These are phyloP conservation scores for Westerdykella aurantiaca DNA, from an alignment of 2,329 filamentous ascomycete species.

Conservation along the genomic window DNA sequence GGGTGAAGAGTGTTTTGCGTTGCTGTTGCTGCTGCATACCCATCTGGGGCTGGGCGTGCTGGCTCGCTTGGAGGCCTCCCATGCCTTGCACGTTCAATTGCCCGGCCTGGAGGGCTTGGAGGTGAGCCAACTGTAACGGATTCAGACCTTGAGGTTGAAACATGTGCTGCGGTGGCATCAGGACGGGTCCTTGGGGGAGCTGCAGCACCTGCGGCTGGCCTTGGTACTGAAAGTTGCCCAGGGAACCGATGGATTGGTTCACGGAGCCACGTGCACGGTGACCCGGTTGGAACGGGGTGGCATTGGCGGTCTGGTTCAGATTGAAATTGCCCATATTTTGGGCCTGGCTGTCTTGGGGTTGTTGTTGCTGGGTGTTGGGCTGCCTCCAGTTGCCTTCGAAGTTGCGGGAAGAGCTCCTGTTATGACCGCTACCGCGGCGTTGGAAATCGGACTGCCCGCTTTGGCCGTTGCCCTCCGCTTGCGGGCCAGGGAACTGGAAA, in stretches of 20 bases:
- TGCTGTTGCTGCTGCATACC: conserved; percentile 69
- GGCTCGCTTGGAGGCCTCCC: conserved; percentile 57
- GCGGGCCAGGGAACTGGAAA: conserved; percentile 61
- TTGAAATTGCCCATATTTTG: conserved; percentile 57
- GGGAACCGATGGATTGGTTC: conserved; percentile 72
- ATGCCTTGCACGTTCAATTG: conserved; percentile 74
- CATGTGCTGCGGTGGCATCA: conserved; percentile 70
- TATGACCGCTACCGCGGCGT: conserved; percentile 72
- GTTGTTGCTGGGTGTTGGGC: conserved; percentile 53
- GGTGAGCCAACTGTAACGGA: conserved; percentile 78
- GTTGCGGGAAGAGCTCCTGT: conserved; percentile 78
- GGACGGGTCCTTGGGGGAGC: conserved; percentile 74
- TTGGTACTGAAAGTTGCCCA: conserved; percentile 85
- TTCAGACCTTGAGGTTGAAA: conserved; percentile 82
- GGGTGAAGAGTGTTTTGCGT: conserved; percentile 96
- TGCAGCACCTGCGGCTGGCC: conserved; percentile 83
- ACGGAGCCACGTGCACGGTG: conserved; percentile 83
- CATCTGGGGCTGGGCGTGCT: conserved; percentile 64
- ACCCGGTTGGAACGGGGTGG: conserved; percentile 79
- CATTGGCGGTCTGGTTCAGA: conserved; percentile 65
- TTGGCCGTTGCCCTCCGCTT: conserved; percentile 46
- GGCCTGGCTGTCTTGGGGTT: conserved; percentile 41
- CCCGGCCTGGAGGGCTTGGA: conserved; percentile 86
- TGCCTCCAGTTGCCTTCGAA: conserved; percentile 98
- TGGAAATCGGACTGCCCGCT: conserved; percentile 58